Percentiles rank a stretch among this genome's conserved stretches.
Evolutionary conservation across 768 basidiomycete genomes (phyloP).

Genomic region (Daedaleopsis sinensis): DNA sequence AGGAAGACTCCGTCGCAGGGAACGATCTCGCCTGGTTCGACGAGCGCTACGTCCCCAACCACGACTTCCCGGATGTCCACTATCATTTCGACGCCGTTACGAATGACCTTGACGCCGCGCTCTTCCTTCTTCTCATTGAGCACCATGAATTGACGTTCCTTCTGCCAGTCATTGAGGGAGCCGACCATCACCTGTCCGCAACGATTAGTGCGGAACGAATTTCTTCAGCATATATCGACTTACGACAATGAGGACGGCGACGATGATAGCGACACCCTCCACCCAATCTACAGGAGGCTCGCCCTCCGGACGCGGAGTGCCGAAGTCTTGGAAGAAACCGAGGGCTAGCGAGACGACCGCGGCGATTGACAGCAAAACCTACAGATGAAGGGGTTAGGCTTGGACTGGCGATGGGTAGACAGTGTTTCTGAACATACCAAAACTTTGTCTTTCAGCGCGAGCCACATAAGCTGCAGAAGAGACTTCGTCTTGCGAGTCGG

Average conservation of each 20-base stretch:
- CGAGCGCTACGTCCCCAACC: constrained; percentile 88
- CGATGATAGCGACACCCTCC: constrained; percentile 85
- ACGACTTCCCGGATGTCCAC: constrained; percentile 70
- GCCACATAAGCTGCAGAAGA: constrained; percentile 58
- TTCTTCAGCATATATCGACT: constrained; percentile 13
- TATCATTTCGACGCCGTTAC: constrained; percentile 31
- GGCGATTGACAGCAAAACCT: constrained; percentile 90
- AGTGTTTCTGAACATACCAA: constrained; percentile 42
- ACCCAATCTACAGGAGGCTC: constrained; percentile 95
- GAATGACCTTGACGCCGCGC: constrained; percentile 75
- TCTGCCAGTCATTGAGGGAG: constrained; percentile 97
- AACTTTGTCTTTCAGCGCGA: constrained; percentile 66
- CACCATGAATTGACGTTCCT: constrained; percentile 91
- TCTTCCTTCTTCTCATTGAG: constrained; percentile 97
- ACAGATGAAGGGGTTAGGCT: constrained; percentile 28
- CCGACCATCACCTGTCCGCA: constrained; percentile 72
- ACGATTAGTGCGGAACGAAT: not conserved
- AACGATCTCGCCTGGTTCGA: constrained; percentile 95
- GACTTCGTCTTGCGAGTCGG: constrained; percentile 51
- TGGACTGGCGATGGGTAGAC: constrained; percentile 1
- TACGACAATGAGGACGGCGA: constrained; percentile 77
- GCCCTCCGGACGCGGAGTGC: constrained; percentile 55
- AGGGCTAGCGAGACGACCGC: constrained; percentile 92
- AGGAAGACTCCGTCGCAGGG: constrained; percentile 97
- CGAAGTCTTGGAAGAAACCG: constrained; percentile 94